Evolutionary conservation across 2,329 filamentous ascomycete species (phyloP), one percentile per base, ranked within the genome.

Genomic region (Elsinoe arachidis): DNA sequence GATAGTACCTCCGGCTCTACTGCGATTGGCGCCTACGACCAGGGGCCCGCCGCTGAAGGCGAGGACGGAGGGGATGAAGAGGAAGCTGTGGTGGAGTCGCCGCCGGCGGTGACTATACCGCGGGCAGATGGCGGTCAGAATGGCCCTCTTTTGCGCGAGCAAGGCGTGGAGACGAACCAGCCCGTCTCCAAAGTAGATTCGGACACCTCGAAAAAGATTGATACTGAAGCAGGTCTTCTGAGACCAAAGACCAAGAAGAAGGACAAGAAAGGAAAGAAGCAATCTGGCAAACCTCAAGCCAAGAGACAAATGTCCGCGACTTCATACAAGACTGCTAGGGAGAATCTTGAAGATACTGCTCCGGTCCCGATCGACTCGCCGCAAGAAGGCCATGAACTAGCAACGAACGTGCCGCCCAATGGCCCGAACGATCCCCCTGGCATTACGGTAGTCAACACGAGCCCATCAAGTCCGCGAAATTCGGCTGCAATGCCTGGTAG

Each of bases 101-200:
- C 67, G 11, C 65, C 69, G 37, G 66, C 68, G 33, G 41, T 72
- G 30, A 58, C 60, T 15, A 62, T 70, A 1, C 69, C 71, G 2
- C 66, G 69, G 35, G 63, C 49, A 1, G 35, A 17, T 30, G n/a
- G 35, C 7, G 43, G 23, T 6, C 23, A 15, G 11, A 30, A 43
- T 23, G 30, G 21, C 26, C 11, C 2, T 11, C 10, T 44, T 7
- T 17, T 56, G 26, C 37, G 54, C 35, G 54, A 56, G 38, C 33
- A 49, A 15, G 38, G 21, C 3, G 4, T 17, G 3, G 3, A 19
- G 10, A 47, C 54, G 9, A 17, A 34, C 10, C 26, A 56, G 12
- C 54, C 54, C 14, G 23, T 56, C 5, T 56, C 54, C 7, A 38
- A 47, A 9, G 2, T 49, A 15, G 54, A 56, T 38, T 11, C 54